Conservation (phyloP, 176 grass and related monocot genomes). For the Eleusine indica region DNA sequence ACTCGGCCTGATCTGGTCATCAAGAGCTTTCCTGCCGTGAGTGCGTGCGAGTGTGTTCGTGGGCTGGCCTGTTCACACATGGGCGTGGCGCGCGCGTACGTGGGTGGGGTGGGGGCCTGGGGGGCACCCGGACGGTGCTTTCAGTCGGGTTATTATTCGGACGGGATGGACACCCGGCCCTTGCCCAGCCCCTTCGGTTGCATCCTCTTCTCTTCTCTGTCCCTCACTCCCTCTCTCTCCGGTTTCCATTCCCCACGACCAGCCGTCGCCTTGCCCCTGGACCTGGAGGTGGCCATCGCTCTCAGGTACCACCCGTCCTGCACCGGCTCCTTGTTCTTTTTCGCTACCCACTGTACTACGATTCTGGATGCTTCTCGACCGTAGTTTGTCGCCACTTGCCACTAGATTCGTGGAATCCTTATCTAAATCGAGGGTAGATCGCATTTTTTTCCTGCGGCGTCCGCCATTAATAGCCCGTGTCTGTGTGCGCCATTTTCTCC, state of each 20-base stretch:
- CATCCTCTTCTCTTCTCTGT: too few species aligned
- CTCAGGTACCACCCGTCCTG: not conserved
- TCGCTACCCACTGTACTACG: not conserved
- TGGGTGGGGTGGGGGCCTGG: too few species aligned
- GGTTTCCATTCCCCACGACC: not conserved
- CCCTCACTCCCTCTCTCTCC: too few species aligned
- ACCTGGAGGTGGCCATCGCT: not conserved
- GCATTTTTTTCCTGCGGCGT: not conserved
- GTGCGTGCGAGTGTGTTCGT: too few species aligned
- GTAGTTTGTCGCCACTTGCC: not conserved
- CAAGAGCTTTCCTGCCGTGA: too few species aligned
- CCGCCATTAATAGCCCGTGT: conserved; percentile 1
- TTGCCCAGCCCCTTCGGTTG: too few species aligned
- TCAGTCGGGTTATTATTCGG: too few species aligned
- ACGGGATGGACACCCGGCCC: too few species aligned
- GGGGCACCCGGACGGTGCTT: too few species aligned
- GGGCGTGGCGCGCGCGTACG: too few species aligned
- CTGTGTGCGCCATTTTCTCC: not conserved
- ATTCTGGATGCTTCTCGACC: not conserved
- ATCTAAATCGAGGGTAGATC: not conserved
- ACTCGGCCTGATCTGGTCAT: too few species aligned
- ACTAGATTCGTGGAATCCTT: not conserved
- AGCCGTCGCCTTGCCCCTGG: not conserved
- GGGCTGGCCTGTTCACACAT: too few species aligned
- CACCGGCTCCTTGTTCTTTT: not conserved